Percentiles rank a stretch among this genome's conserved stretches.
Conservation (phyloP, 768 basidiomycete species). For the Serendipita indica region DNA sequence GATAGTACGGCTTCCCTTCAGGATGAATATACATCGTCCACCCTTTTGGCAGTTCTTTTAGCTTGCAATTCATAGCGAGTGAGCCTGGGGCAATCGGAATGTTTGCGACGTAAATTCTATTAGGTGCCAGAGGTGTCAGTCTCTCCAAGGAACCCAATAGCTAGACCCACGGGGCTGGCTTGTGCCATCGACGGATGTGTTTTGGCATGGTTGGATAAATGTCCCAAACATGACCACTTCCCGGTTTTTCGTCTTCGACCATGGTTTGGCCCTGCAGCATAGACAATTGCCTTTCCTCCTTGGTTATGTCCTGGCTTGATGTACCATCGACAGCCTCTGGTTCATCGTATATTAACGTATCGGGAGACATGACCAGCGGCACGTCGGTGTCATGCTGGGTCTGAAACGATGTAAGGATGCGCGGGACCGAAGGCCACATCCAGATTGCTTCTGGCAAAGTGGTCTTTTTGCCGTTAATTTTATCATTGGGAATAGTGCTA, state of each 20-base stretch:
- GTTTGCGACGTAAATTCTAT: neutral
- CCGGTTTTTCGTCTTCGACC: neutral
- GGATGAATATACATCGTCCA: conserved; percentile 42
- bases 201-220: neutral
- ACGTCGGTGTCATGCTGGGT: neutral
- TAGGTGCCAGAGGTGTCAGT: neutral
- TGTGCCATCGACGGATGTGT: neutral
- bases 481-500: no score
- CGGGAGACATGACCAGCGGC: neutral
- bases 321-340: no score
- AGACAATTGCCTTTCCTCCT: neutral
- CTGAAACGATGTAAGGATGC: neutral
- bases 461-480: no score
- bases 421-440: neutral
- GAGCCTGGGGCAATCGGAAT: neutral
- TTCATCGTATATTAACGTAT: no score
- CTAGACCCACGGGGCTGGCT: neutral
- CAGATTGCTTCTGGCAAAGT: no score
- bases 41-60: conserved; percentile 24
- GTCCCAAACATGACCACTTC: neutral
- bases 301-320: no score
- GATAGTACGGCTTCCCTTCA: conserved; percentile 42
- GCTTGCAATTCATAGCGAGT: neutral
- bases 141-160: neutral
- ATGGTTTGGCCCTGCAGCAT: neutral